These are phyloP conservation scores for Fennellomyces sp. DNA, from an alignment of 371 early-diverging fungal genomes.

Conservation along the genomic window DNA sequence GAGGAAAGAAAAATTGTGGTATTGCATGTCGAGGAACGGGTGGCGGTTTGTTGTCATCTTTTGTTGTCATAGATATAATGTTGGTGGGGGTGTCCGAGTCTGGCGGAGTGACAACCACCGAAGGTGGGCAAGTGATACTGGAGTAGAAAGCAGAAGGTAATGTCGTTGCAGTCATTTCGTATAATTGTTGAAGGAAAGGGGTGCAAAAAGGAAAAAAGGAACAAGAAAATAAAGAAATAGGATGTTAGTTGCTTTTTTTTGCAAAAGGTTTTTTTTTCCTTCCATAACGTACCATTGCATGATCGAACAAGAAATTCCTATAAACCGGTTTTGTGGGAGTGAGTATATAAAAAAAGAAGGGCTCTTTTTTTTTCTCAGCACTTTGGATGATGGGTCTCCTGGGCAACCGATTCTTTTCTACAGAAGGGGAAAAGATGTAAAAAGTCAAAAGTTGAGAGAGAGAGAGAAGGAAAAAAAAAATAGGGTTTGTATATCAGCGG, in stretches of 20 bases:
- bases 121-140: background rate
- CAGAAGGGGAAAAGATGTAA: background rate
- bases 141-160: background rate
- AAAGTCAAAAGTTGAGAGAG: background rate
- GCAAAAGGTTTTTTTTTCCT: background rate
- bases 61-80: background rate
- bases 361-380: background rate
- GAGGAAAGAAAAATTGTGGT: constrained; percentile 46
- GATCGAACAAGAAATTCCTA: background rate
- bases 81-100: background rate
- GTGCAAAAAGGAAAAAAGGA: background rate
- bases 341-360: background rate
- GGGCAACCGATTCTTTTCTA: background rate
- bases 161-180: background rate
- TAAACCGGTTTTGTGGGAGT: background rate
- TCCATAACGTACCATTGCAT: background rate
- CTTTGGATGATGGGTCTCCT: background rate
- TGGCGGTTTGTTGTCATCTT: background rate
- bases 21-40: constrained; percentile 10
- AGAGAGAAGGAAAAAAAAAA: background rate
- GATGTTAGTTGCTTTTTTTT: background rate
- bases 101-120: constrained; percentile 5
- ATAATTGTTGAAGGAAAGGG: background rate
- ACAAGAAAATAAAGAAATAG: background rate
- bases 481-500: background rate